Evolutionary conservation across 1,139 yeast species (phyloP), one percentile per base, ranked within the genome.

Genomic region (Taphrina communis): DNA sequence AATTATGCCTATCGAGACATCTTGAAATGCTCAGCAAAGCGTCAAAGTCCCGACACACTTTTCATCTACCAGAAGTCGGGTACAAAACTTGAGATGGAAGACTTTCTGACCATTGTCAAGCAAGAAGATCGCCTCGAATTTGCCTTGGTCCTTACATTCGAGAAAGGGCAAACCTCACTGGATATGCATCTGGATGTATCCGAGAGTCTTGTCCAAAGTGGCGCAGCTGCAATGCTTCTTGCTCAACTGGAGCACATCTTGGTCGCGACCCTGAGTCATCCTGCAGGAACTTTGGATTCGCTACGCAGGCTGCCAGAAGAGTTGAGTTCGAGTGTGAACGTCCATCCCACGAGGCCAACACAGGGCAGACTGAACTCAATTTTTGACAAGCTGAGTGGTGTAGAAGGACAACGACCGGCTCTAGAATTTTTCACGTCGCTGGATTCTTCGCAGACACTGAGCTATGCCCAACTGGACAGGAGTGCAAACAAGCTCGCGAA

Each of bases 31-130:
- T 38, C 44, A 42, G 38, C 31, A 19, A 42, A 58, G 17, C 59
- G 55, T 8, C 52, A n/a, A 17, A 17, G 38, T 12, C 57, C 61
- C 2, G 68, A 62, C 38, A 59, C 69, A 12, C 48, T 66, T 42
- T 46, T 66, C 19, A 57, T 66, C 12, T 66, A 59, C 35, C 69
- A 66, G 14, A 66, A 66, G 51, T 38, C 66, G n/a, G 66, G 59
- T 12, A 48, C 51, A 5, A 52, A 8, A 11, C 36, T 50, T 21
- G 31, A 11, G 6, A 19, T 21, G 12, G 53, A n/a, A 17, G 14
- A 36, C 38, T 19, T 31, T 12, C 35, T 60, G 38, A 36, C n/a
- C 36, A 31, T 63, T 2, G 42, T 46, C 44, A 39, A 35, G 14
- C 48, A 63, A 21, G 61, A 44, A 14, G 67, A 63, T 38, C 60